Evolutionary conservation across 495 filamentous ascomycete species (phyloP).

Genomic region (Aspergillus sclerotiicarbonarius): DNA sequence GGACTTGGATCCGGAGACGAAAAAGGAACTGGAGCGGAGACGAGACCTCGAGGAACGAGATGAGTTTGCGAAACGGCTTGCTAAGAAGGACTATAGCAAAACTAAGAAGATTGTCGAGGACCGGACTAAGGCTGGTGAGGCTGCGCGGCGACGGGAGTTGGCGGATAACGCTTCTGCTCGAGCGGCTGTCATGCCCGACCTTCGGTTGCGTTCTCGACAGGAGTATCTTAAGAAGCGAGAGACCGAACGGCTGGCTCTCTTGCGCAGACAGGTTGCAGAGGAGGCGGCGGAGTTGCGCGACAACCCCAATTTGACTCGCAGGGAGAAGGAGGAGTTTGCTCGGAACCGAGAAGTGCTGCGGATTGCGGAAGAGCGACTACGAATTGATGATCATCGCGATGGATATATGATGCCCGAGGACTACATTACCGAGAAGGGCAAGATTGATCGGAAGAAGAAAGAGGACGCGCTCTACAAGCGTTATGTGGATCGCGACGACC

Average conservation of each 20-base stretch:
- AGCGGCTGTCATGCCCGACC: constrained; percentile 65
- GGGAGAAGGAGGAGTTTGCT: constrained; percentile 87
- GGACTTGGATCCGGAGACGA: constrained; percentile 59
- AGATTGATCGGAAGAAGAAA: constrained; percentile 86
- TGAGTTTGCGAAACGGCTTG: constrained; percentile 71
- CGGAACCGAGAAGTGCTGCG: constrained; percentile 84
- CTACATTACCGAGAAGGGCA: constrained; percentile 89
- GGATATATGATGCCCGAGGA: constrained; percentile 94
- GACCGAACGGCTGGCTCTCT: constrained; percentile 73
- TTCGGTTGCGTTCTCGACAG: constrained; percentile 80
- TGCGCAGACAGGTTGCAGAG: constrained; percentile 89
- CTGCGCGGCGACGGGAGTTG: constrained; percentile 57
- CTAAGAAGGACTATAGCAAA: constrained; percentile 64
- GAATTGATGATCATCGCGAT: constrained; percentile 88
- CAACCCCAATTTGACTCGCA: constrained; percentile 69
- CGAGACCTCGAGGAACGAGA: constrained; percentile 69
- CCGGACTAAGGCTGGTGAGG: constrained; percentile 56
- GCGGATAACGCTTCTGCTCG: constrained; percentile 64
- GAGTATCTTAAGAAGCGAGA: constrained; percentile 94
- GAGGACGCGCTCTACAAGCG: constrained; percentile 87
- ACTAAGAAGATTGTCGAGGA: constrained; percentile 76
- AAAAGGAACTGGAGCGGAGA: constrained; percentile 54
- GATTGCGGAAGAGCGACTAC: constrained; percentile 82
- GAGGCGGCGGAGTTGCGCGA: constrained; percentile 79
- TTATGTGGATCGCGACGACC: constrained; percentile 85